A percentile compares a stretch with the other conserved stretches of the same genome.
These are phyloP conservation scores for Haematococcus sp. DNA, from an alignment of 139 green algal species.

Conservation along the genomic window DNA sequence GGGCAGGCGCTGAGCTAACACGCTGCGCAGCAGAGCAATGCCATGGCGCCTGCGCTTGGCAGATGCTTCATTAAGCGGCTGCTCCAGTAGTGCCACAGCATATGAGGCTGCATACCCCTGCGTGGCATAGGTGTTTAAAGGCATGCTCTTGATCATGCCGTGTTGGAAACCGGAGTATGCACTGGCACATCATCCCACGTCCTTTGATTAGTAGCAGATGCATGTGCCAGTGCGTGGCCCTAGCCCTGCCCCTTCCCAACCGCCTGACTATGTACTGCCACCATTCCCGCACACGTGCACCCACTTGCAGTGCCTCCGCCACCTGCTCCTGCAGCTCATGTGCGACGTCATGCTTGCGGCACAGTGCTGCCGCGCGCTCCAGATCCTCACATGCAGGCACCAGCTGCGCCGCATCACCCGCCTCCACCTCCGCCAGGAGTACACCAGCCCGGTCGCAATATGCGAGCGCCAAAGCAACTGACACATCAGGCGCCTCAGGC, in stretches of 20 bases:
- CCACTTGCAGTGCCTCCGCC: slow-evolving; percentile 33
- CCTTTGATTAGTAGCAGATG: not conserved
- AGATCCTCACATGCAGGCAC: slow-evolving; percentile 33
- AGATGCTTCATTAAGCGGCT: not conserved
- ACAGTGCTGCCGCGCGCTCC: slow-evolving; percentile 29
- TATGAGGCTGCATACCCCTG: not conserved
- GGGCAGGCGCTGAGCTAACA: not conserved
- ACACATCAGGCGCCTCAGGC: slow-evolving; percentile 27
- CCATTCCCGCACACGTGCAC: too few relatives aligned
- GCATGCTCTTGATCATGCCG: too few relatives aligned
- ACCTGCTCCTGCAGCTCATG: slow-evolving; percentile 43
- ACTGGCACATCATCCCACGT: too few relatives aligned
- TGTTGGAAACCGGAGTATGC: too few relatives aligned
- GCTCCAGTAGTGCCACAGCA: not conserved
- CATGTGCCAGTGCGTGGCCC: not conserved
- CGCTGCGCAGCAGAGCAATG: not conserved
- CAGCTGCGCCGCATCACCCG: not conserved
- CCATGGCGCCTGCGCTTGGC: not conserved
- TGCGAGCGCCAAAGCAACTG: slow-evolving; percentile 33
- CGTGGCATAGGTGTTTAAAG: too few relatives aligned
- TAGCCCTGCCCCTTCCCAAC: slow-evolving; percentile 9
- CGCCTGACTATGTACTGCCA: too few relatives aligned
- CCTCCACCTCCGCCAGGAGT: too few relatives aligned
- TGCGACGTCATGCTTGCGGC: slow-evolving; percentile 25
- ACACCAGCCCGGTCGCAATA: slow-evolving; percentile 36